Evolutionary conservation across 768 basidiomycete species (phyloP), one percentile per base, ranked within the genome.

Genomic region (Lactifluus echinatus): DNA sequence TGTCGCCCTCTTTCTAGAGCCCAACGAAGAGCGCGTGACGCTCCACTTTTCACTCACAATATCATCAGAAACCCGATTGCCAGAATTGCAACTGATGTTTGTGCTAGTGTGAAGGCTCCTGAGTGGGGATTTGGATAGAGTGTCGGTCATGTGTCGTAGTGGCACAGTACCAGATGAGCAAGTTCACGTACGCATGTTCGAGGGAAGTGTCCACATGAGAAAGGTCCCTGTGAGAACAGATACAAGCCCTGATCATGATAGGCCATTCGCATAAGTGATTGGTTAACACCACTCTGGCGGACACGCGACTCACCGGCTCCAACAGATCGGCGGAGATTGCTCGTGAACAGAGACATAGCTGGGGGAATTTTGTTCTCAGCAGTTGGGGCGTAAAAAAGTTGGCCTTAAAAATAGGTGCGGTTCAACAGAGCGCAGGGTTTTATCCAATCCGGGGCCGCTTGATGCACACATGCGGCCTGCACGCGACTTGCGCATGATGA

Each of bases 11-110:
- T n/a, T n/a, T n/a, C n/a, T n/a, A n/a, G n/a, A n/a, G n/a, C n/a
- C n/a, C n/a, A n/a, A n/a, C n/a, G n/a, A n/a, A 28, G 26, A 21
- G 42, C 39, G 42, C 43, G 33, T 46, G 43, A 21, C 72, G 7
- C n/a, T 21, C 3, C 21, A 58, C 83, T 73, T 23, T 21, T 2
- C 21, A 58, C 83, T 73, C 57, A 88, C 88, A 89, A 70, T 66
- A 80, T 72, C 62, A 86, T 77, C 60, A 90, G 69, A 17, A 77
- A 76, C n/a, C 75, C 75, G 26, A 89, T 79, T 29, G 84, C 83
- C 23, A 88, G 70, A 42, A 83, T 75, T 14, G 87, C 84, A 24
- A 90, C 82, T 0, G 80, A 79, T n/a, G 83, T 84, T 68, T 90
- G 89, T 51, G 83, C 67, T 34, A 71, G 45, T 24, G 66, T 68